Base-by-base conservation (phyloP, 495 filamentous ascomycete species). In the Endocarpon pusillum region DNA sequence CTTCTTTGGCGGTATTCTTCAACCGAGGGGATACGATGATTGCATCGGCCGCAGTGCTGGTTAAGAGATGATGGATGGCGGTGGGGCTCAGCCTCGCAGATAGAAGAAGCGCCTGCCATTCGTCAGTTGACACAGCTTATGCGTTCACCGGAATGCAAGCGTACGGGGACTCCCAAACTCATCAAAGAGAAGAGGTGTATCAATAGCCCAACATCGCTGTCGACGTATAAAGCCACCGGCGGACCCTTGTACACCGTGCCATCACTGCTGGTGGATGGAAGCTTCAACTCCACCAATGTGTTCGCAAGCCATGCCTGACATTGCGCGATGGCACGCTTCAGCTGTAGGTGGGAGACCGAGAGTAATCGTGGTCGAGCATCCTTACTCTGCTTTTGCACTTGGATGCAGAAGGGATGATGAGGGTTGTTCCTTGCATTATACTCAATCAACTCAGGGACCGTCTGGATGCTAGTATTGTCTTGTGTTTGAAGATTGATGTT, bases 181-280 rank as follows among this genome's bases (percentile, higher is more conserved):
- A 55, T 24, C 14, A 59, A 39, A 12, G 55, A 46, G 12, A 47
- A 40, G 14, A 42, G 34, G 31, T 55, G 32, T 3, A 55, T 30
- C 19, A 54, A 43, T 1, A 54, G 41, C 9, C 45, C 46, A n/a
- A 57, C 31, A 23, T 47, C 46, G 26, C 48, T 59, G 10, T 59
- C 49, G 31, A 55, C 23, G 19, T 48, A 40, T 4, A 59, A 36
- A 15, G 47, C 55, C 14, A 57, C 42, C 14, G 47, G 54, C 3
- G 15, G 24, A 19, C 35, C 34, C 28, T 43, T 48, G 9, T 11
- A 33, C n/a, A 26, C 24, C 5, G 19, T 14, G 8, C 36, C 36
- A 38, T 39, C 31, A 12, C 23, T 24, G 37, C 23, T n/a, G 12
- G 16, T 37, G 16, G n/a, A 19, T 6, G 40, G 40, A 3, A 43